Evolutionary conservation across 176 grass and related monocot species (phyloP).

Genomic region (Lolium rigidum): DNA sequence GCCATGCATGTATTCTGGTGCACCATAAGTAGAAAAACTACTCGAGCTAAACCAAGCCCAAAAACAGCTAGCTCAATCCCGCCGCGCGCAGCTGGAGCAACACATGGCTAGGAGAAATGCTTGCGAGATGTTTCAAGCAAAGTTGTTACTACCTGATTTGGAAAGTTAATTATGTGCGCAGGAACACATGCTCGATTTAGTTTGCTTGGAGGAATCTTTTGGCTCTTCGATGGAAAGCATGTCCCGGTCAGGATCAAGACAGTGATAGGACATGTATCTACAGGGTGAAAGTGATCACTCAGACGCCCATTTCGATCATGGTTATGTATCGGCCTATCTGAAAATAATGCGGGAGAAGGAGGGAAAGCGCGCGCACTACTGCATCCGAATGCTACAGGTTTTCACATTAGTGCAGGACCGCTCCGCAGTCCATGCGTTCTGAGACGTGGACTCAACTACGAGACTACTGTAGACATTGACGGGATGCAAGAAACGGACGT

Average conservation of each 20-base stretch:
- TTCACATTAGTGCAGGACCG: background rate
- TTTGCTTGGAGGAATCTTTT: conserved; percentile 45
- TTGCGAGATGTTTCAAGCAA: background rate
- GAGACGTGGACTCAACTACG: too few species aligned
- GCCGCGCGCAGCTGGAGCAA: too few species aligned
- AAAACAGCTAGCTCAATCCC: background rate
- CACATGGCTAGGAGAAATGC: background rate
- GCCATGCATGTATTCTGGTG: background rate
- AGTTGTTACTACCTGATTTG: conserved; percentile 39
- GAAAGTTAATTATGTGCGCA: background rate
- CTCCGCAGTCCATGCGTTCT: background rate
- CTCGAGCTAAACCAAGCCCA: background rate
- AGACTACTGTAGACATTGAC: too few species aligned
- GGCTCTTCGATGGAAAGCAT: conserved; percentile 30
- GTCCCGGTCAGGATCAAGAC: conserved; percentile 35
- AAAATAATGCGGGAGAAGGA: background rate
- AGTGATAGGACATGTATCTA: conserved; percentile 42
- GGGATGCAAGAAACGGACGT: too few species aligned
- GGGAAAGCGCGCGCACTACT: background rate
- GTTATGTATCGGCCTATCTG: background rate
- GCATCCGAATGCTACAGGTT: background rate
- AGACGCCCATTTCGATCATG: background rate
- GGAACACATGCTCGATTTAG: conserved; percentile 32
- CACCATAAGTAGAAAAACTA: background rate
- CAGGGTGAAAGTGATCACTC: conserved; percentile 29